Evolutionary conservation across 1,139 yeast species (phyloP), one percentile per base, ranked within the genome.

Genomic region (Hemisphaericaspora lyxosophila): DNA sequence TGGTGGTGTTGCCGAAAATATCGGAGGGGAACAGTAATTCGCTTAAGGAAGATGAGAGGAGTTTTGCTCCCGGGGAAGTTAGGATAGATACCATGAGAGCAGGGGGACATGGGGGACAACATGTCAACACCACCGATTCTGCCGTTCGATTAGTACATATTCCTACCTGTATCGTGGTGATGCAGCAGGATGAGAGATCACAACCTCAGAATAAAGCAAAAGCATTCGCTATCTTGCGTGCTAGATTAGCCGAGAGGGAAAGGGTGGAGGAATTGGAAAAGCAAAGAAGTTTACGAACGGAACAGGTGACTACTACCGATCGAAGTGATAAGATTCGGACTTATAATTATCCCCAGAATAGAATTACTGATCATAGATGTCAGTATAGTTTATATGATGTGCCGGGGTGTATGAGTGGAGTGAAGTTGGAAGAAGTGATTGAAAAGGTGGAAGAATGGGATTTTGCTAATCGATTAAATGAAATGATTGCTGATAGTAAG

Each of bases 31-130:
- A 75, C 25, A 80, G 75, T 42, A 51, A 63, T 11, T 80, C 82
- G 25, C 74, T 83, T 13, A 59, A 57, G 20, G 66, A 61, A n/a
- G 86, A 82, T 44, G 94, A 85, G 51, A 65, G 92, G 33, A 78
- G 78, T 43, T 88, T 92, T 61, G 82, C 80, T 13, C 88, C 94
- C 0, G 95, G 87, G 3, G 98, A 92, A 53, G 82, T 92, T 12
- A 73, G 96, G 44, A 79, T 92, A 4, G 98, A 94, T 59, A 88
- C 94, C 11, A 94, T 90, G 97, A 72, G 98, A 52, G 88, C 98
- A 0, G 82, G 96, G 38, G 99, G 98, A 3, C 85, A 95, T 47
- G 99, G 99, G 39, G 99, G 99, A 0, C 99, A 92, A 63, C 98
- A 94, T 57, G 99, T 92, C 34, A 92, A 94, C 57, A 92, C 97